A percentile compares a stretch with the other conserved stretches of the same genome.
phyloP scores from a whole-genome alignment of 2,329 filamentous ascomycete species.

The Rhynchosporium graminicola region DNA sequence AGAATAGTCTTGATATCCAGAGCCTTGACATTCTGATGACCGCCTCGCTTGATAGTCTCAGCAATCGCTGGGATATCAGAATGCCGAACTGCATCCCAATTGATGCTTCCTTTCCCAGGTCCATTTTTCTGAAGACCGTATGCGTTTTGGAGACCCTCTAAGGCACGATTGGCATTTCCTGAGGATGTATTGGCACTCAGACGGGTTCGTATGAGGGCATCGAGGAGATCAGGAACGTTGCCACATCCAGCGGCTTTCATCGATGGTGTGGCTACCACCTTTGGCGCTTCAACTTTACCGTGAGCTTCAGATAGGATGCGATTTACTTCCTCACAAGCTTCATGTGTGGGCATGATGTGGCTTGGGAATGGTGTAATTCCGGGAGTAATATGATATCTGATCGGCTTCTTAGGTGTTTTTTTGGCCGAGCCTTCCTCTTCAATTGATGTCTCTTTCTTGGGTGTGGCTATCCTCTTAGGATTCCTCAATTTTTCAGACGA shows the following conservation, averaged over 20 bases:
- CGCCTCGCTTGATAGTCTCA: constrained; percentile 68
- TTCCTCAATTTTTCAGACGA: too few species aligned
- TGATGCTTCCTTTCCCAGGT: constrained; percentile 68
- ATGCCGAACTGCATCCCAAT: constrained; percentile 71
- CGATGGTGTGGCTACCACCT: constrained; percentile 69
- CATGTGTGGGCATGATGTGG: constrained; percentile 62
- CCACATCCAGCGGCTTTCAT: constrained; percentile 69
- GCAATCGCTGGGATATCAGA: constrained; percentile 62
- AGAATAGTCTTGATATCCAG: constrained; percentile 73
- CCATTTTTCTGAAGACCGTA: constrained; percentile 66
- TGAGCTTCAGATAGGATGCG: constrained; percentile 65
- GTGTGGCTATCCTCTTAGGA: too few species aligned
- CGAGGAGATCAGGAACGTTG: constrained; percentile 56
- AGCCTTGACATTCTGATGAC: constrained; percentile 70
- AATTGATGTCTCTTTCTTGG: background rate
- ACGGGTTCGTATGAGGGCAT: constrained; percentile 55
- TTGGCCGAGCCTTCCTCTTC: background rate
- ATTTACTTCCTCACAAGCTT: constrained; percentile 70
- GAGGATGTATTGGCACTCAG: constrained; percentile 54
- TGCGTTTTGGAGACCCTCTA: constrained; percentile 62
- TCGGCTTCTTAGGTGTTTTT: constrained; percentile 34
- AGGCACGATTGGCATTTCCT: constrained; percentile 60
- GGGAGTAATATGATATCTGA: constrained; percentile 55
- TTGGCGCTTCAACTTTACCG: constrained; percentile 63
- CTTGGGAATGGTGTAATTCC: constrained; percentile 68